Percentiles rank a stretch among this genome's conserved stretches.
Conservation (phyloP, 768 basidiomycete genomes). For the Leccinum boreale region DNA sequence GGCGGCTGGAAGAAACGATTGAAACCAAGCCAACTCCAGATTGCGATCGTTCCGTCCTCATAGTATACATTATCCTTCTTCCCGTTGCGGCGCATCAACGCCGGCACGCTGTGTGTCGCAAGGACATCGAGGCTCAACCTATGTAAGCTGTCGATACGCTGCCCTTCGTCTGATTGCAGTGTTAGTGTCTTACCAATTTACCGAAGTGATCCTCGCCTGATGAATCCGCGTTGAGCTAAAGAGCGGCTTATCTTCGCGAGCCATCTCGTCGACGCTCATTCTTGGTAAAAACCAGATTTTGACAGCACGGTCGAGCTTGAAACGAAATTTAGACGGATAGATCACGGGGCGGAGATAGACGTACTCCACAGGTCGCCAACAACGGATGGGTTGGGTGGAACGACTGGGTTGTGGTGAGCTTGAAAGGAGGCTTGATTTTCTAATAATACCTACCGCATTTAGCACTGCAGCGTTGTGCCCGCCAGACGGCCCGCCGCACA, state of each 20-base stretch:
- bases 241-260: slow-evolving; percentile 71
- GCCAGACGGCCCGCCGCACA: slow-evolving; percentile 69
- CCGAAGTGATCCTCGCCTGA: slow-evolving; percentile 58
- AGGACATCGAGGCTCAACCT: slow-evolving; percentile 61
- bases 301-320: slow-evolving; percentile 65
- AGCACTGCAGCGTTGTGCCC: slow-evolving; percentile 72
- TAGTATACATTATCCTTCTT: slow-evolving; percentile 25
- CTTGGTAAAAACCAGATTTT: slow-evolving; percentile 70
- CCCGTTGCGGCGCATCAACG: slow-evolving; percentile 38
- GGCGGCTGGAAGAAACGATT: slow-evolving; percentile 56
- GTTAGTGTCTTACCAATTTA: slow-evolving; percentile 49
- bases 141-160: not conserved
- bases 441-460: slow-evolving; percentile 46
- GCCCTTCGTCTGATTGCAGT: not conserved
- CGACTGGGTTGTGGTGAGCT: slow-evolving; percentile 40
- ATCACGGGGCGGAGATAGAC: slow-evolving; percentile 19
- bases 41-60: slow-evolving; percentile 49
- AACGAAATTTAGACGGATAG: not conserved
- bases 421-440: not conserved
- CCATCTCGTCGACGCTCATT: slow-evolving; percentile 35
- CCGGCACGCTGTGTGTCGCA: slow-evolving; percentile 51
- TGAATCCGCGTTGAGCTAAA: slow-evolving; percentile 69
- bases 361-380: slow-evolving; percentile 75
- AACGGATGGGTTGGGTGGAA: slow-evolving; percentile 65
- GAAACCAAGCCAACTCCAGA: slow-evolving; percentile 70